Percentiles rank a stretch among this genome's conserved stretches.
Evolutionary conservation across 805 yeast genomes (phyloP).

Genomic region (Saccharomycopsis javanensis): DNA sequence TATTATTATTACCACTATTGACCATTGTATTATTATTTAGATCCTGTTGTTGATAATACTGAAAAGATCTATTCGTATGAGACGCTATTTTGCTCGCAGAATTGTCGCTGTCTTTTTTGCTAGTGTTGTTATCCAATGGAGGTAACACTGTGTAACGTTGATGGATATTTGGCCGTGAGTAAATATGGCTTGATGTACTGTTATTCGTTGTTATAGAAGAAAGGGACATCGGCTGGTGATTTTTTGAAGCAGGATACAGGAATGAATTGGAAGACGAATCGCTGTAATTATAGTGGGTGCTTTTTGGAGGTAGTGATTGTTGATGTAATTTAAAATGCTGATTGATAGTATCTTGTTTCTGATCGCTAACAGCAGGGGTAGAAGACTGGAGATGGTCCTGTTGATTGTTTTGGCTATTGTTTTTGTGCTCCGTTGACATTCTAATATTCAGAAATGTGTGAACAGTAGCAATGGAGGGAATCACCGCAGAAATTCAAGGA

Average conservation of each 20-base stretch:
- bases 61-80: background rate
- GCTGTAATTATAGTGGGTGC: background rate
- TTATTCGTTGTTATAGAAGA: background rate
- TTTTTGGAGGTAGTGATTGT: background rate
- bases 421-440: background rate
- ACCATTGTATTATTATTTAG: background rate
- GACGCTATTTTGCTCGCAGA: background rate
- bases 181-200: background rate
- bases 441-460: background rate
- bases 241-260: background rate
- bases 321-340: too few species aligned
- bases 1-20: background rate
- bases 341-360: too few species aligned
- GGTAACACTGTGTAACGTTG: background rate
- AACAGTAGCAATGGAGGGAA: too few species aligned
- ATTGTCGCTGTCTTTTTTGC: background rate
- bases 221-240: background rate
- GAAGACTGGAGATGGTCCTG: background rate
- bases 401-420: background rate
- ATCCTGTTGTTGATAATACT: background rate
- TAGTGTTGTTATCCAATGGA: background rate
- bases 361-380: too few species aligned
- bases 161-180: background rate
- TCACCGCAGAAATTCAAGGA: background rate
- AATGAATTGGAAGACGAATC: background rate